Evolutionary conservation across 169 alveolate genomes (phyloP).

Genomic region (Toxoplasma gondii): DNA sequence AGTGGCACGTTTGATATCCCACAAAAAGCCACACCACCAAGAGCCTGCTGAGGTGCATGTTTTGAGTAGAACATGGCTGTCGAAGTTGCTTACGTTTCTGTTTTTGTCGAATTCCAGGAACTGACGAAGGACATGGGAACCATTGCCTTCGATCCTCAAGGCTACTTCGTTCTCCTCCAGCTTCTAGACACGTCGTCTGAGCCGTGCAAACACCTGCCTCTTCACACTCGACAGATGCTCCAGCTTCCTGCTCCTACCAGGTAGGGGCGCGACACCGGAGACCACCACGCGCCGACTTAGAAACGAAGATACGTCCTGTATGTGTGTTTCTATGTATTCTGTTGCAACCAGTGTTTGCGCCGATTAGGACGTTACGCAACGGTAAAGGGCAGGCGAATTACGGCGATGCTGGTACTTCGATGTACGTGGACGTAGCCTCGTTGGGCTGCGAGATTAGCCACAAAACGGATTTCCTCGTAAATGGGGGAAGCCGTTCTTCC

Average conservation of each 20-base stretch:
- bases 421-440: too few species aligned
- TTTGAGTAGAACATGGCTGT: too few species aligned
- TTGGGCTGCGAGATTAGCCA: too few species aligned
- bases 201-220: constrained; percentile 27
- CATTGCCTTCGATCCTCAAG: constrained; percentile 34
- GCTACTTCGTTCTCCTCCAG: constrained; percentile 49
- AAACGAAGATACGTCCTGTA: background rate
- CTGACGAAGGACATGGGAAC: background rate
- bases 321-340: background rate
- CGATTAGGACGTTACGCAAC: background rate
- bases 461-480: too few species aligned
- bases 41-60: too few species aligned
- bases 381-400: background rate
- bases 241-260: constrained; percentile 46
- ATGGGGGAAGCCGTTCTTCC: too few species aligned
- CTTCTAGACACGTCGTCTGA: constrained; percentile 25
- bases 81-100: too few species aligned
- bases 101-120: background rate
- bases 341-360: background rate
- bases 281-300: background rate
- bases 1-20: too few species aligned
- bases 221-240: constrained; percentile 28
- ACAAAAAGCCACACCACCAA: too few species aligned
- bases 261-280: background rate
- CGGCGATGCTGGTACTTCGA: background rate